These are phyloP conservation scores for Lignosus rhinocerotis DNA, from an alignment of 1,284 basidiomycete genomes.

Conservation along the genomic window DNA sequence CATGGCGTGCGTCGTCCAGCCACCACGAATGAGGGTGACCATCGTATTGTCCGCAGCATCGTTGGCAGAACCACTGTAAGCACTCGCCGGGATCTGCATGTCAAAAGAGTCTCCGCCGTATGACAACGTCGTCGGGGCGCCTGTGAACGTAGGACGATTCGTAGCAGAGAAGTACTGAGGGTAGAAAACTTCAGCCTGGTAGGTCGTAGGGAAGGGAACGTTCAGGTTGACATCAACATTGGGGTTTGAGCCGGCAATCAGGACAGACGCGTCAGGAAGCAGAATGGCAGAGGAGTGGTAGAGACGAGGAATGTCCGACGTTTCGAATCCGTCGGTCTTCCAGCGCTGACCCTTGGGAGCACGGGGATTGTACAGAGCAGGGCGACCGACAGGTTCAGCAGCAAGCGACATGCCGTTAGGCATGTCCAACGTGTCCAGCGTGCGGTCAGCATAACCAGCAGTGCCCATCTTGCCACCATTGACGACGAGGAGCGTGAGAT, in stretches of 20 bases:
- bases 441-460: conserved; percentile 64
- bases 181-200: conserved; percentile 87
- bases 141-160: conserved; percentile 70
- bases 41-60: conserved; percentile 76
- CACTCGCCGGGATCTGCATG: conserved; percentile 58
- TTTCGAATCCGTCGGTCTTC: conserved; percentile 65
- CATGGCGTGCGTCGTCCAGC: conserved; percentile 95
- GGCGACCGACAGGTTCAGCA: conserved; percentile 65
- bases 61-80: conserved; percentile 68
- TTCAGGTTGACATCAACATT: conserved; percentile 80
- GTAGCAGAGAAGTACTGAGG: conserved; percentile 79
- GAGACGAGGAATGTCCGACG: conserved; percentile 70
- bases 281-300: conserved; percentile 92
- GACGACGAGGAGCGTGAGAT: conserved; percentile 71
- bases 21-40: conserved; percentile 81
- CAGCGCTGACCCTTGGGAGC: conserved; percentile 67
- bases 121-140: conserved; percentile 70
- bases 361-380: conserved; percentile 77
- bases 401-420: conserved; percentile 66
- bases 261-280: conserved; percentile 83
- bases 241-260: conserved; percentile 92
- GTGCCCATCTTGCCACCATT: conserved; percentile 83
- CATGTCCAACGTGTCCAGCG: conserved; percentile 55
- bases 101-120: conserved; percentile 90
- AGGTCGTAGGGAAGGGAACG: conserved; percentile 81